Evolutionary conservation across 2,329 filamentous ascomycete genomes (phyloP), one percentile per base, ranked within the genome.

Genomic region (Calonectria multiphialidica): DNA sequence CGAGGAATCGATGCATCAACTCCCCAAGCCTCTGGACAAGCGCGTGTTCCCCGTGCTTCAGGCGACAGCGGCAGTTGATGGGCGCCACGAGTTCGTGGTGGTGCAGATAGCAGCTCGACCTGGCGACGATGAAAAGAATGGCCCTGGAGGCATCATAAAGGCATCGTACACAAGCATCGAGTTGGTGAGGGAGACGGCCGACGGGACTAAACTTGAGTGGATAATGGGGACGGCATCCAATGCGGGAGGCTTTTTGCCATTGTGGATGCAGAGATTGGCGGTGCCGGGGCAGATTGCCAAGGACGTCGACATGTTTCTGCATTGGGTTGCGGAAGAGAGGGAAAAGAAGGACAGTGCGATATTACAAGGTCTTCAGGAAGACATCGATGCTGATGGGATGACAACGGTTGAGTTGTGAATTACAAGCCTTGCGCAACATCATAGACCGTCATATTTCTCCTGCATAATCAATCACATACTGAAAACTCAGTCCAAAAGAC

Each of bases 211-310:
- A 21, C 73, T 94, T 57, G 91, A 93, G 82, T 97, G 94, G 94
- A 86, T 93, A 70, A 96, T 96, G 93, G 93, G 91, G 10, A 96
- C 94, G 12, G 89, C 92, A 13, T 93, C 91, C 71, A 90, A 96
- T 81, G 94, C 94, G 0, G 87, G 88, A 66, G 94, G 94, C 0
- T 82, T 88, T 33, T 78, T 96, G 68, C 94, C 94, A 0, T 85
- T 88, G 80, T 91, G 87, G 86, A 80, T 93, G 75, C 93, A 95
- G 85, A 91, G 90, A 73, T 78, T 90, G 80, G 90, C 89, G 4
- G 86, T 94, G 61, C 90, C 92, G 1, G 88, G 87, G 1, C 87
- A 90, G 72, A 87, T 95, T 61, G 90, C 90, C 21, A 94, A 94
- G 83, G 94, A 95, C 80, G 93, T 95, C 8, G 89, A 90, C 6